Evolutionary conservation across 2,329 filamentous ascomycete species (phyloP), one percentile per base, ranked within the genome.

Genomic region (Exophiala mesophila): DNA sequence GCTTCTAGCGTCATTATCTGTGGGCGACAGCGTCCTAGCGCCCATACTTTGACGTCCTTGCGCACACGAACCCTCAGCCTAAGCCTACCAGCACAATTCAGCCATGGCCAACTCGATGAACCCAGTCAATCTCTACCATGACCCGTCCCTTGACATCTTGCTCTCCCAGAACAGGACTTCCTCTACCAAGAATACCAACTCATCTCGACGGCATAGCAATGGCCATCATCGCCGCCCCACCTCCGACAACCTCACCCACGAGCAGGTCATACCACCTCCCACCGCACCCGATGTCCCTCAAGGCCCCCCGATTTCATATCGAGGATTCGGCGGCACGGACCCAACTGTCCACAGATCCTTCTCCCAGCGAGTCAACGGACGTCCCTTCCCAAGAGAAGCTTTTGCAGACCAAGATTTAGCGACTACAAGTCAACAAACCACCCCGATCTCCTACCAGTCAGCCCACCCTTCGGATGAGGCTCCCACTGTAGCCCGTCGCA

Each of bases 271-370:
- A 18, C 36, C 33, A 6, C 44, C 20, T 13, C 48, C 47, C 12
- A 20, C 70, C 36, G 78, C 75, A 23, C 77, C 82, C 50, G 81
- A 85, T 52, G 75, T 72, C 19, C 77, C 81, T 41, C 72, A 71
- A 55, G 72, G 68, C 20, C 77, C 77, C 28, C 78, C 82, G 3
- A 56, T 72, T 24, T 78, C 74, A 57, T 80, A 78, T 60, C 51
- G 51, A 41, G 41, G 29, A 16, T 72, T 67, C 47, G 67, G 72
- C 23, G 70, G 74, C 6, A 66, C 70, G 53, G 60, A 47, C 44
- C 48, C 21, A 19, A 20, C 17, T 24, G 13, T 44, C 7, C 48
- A 51, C n/a, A 49, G 52, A 41, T 57, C 53, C n/a, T 58, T 55
- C 41, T 54, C 55, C 16, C 53, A 55, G 39, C 45, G 56, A 38